Conservation (phyloP, 352 stramenopile genomes). For the Phytophthora capsici region DNA sequence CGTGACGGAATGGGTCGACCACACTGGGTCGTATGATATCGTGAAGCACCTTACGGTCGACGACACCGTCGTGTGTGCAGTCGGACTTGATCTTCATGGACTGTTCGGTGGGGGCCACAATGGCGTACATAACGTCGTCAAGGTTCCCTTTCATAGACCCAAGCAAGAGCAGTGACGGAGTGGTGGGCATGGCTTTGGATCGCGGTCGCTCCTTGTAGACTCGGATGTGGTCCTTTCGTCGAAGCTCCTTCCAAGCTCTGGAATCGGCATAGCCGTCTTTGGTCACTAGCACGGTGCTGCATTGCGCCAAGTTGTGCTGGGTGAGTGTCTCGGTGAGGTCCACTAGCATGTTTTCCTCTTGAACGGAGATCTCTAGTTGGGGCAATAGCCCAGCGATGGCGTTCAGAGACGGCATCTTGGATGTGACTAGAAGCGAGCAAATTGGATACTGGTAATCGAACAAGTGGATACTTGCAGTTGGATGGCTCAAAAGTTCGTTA, state of each 20-base stretch:
- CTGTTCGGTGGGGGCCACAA: conserved; percentile 32
- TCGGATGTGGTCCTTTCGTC: conserved; percentile 26
- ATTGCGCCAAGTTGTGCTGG: conserved; percentile 39
- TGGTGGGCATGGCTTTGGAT: conserved; percentile 8
- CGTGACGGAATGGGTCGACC: conserved; percentile 44
- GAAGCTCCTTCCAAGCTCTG: conserved; percentile 35
- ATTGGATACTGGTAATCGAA: conserved; percentile 20
- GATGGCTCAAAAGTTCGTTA: conserved; percentile 12
- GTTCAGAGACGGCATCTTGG: conserved; percentile 20
- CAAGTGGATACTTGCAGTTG: neutral
- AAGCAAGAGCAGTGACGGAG: conserved; percentile 35
- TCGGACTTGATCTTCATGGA: conserved; percentile 43
- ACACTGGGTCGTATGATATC: conserved; percentile 22
- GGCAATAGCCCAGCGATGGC: conserved; percentile 11
- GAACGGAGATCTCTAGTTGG: conserved; percentile 14
- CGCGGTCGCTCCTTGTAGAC: conserved; percentile 32
- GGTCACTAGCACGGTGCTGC: conserved; percentile 23
- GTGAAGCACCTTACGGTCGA: conserved; percentile 36
- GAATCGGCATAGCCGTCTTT: conserved; percentile 30
- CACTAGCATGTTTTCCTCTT: conserved; percentile 29
- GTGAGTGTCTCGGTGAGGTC: conserved; percentile 31
- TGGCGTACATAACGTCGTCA: conserved; percentile 43
- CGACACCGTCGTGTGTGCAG: conserved; percentile 45
- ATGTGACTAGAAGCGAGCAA: conserved; percentile 15
- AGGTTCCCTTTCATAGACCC: conserved; percentile 22